Evolutionary conservation across 176 grass and related monocot species (phyloP).

Genomic region (Calamus simplicifolius): DNA sequence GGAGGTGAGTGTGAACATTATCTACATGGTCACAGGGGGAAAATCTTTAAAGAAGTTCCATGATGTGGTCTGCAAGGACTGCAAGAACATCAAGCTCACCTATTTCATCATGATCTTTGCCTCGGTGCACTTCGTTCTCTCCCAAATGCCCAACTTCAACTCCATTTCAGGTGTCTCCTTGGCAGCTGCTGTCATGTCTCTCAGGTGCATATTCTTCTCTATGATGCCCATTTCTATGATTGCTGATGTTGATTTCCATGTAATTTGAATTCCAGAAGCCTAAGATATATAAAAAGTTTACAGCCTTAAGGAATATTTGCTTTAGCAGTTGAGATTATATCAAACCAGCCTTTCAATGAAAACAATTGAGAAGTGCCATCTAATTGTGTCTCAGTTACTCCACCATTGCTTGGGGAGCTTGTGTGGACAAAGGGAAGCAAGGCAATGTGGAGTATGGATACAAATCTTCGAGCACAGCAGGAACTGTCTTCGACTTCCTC

Average conservation of each 20-base stretch:
- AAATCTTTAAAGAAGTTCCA: conserved; percentile 87
- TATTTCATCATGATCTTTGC: conserved; percentile 98
- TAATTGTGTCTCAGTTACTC: conserved; percentile 38
- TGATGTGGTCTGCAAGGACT: conserved; percentile 50
- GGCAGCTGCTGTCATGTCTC: conserved; percentile 87
- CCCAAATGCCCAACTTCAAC: conserved; percentile 86
- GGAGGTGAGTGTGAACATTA: conserved; percentile 86
- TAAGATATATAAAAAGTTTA: no score
- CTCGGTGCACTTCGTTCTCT: conserved; percentile 70
- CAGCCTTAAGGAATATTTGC: no score
- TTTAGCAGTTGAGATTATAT: no score
- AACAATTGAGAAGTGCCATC: no score
- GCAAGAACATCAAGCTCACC: conserved; percentile 59
- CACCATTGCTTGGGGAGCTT: conserved; percentile 83
- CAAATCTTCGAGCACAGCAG: conserved; percentile 23
- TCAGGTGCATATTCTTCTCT: conserved; percentile 34
- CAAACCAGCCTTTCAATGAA: no score
- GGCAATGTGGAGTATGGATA: conserved; percentile 42
- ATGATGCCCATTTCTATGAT: no score
- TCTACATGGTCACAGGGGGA: conserved; percentile 96
- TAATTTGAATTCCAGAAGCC: no score
- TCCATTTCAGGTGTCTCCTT: conserved; percentile 89
- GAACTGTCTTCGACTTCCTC: conserved; percentile 78
- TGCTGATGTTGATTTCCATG: no score
- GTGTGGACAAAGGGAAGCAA: conserved; percentile 54